Evolutionary conservation across 495 filamentous ascomycete species (phyloP), one percentile per base, ranked within the genome.

Genomic region (Penicillium crystallinum): DNA sequence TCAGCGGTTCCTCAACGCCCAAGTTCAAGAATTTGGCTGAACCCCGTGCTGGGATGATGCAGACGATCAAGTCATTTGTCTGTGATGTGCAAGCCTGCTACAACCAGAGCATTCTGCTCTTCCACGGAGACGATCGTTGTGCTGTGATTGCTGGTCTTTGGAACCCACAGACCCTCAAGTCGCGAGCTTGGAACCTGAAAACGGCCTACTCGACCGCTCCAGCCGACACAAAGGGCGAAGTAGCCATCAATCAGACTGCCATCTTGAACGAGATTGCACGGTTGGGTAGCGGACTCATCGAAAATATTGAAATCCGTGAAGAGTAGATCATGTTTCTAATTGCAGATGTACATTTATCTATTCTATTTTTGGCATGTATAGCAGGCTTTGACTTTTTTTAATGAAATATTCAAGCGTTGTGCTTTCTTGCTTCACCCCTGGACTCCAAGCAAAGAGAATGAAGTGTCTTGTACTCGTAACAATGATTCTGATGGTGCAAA

Each of bases 241-340:
- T 88, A 15, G 72, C 75, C 33, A 74, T 95, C 23, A 95, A 97
- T 54, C 84, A 77, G 56, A 67, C 73, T 34, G 86, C 81, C 2
- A 87, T 95, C 8, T 59, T 96, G 49, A 81, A 84, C 12, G 95
- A 97, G 71, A 95, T 98, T 64, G 68, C 69, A 6, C 58, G 75
- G 44, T 53, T 80, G 46, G 76, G 77, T n/a, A 59, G 66, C 0
- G 64, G 59, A 7, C 53, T 81, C 36, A 59, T 81, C 10, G 58
- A 69, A n/a, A 68, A 55, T 6, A 72, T 81, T 23, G 68, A 78
- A 22, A 38, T 66, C 11, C 38, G n/a, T 35, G 29, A 19, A 9
- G 35, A 50, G 35, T 50, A 38, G n/a, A 25, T 31, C 22, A 3
- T 27, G 23, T 29, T 17, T 33, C 12, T 33, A 4, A 31, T 50